Base-by-base conservation (phyloP, 2,329 filamentous ascomycete species). In the Leptographium lundbergii region DNA sequence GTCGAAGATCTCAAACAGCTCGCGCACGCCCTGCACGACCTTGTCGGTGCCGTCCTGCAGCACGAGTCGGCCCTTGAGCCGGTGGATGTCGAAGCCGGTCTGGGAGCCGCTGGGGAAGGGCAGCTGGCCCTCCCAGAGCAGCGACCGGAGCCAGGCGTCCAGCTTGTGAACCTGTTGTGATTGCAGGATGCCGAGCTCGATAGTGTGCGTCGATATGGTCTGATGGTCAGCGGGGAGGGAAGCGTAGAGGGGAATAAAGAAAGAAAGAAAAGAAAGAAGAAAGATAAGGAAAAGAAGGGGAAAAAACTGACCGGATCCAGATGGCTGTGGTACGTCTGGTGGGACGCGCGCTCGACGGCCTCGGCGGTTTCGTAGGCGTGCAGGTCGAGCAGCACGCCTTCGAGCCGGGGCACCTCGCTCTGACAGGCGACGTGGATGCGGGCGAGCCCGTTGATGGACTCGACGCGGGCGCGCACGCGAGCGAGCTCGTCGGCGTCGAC, bases 321-420 rank as follows among this genome's bases (percentile, higher is more conserved):
- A 73, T 96, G 91, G 66, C 89, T 95, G 69, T 96, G 91, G 39
- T 56, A 54, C 3, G 24, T 60, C 0, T 90, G 91, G 70, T 90
- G 91, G 47, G 75, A 77, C 10, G 80, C 79, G 59, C 87, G 86
- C 60, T 91, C 86, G 34, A 95, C 73, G 60, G 81, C 81, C 36
- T 84, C 81, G 36, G 96, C 86, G 62, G 87, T 81, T 66, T 96
- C 89, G 69, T 99, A 99, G 0, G 94, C 92, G 69, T 96, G 89
- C 34, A 99, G 75, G 71, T 97, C 92, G 9, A 99, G 77, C 5
- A 99, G 71, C 58, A 95, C 81, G 1, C 91, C 92, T 67, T 96
- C 90, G 7, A 99, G 79, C 64, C 87, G 77, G 0, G 91, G 89
- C 1, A 96, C 86, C 39, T 82, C 80, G 65, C 90, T 90, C 67